Percentiles rank a stretch among this genome's conserved stretches.
phyloP scores from a whole-genome alignment of 2,329 filamentous ascomycete genomes.

The Akanthomyces dipterigenus region DNA sequence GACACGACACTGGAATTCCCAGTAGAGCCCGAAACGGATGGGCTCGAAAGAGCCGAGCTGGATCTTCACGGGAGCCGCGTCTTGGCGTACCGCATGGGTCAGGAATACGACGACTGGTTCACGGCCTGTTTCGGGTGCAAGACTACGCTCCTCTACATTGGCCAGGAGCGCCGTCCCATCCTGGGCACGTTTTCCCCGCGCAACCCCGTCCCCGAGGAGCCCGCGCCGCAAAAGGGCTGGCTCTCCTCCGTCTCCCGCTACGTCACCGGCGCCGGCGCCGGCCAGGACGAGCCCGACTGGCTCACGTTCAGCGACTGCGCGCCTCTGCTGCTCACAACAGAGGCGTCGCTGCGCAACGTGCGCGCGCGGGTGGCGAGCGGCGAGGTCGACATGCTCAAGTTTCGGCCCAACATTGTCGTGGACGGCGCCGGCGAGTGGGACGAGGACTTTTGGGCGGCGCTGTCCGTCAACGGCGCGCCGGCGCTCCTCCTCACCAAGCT shows the following conservation, averaged over 20 bases:
- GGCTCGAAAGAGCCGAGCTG: constrained; percentile 43
- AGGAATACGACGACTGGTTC: constrained; percentile 58
- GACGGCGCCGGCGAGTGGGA: constrained; percentile 54
- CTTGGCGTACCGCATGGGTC: constrained; percentile 56
- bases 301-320: constrained; percentile 70
- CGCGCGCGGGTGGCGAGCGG: constrained; percentile 45
- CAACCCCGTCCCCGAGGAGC: constrained; percentile 18
- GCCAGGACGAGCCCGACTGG: constrained; percentile 31
- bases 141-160: constrained; percentile 58
- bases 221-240: constrained; percentile 27
- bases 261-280: constrained; percentile 18
- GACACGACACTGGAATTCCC: constrained; percentile 45
- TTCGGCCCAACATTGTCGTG: constrained; percentile 67
- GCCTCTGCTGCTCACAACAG: constrained; percentile 65
- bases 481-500: constrained; percentile 59
- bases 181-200: constrained; percentile 48
- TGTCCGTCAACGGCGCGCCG: constrained; percentile 35
- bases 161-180: constrained; percentile 50
- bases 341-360: constrained; percentile 63
- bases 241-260: constrained; percentile 28
- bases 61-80: constrained; percentile 54
- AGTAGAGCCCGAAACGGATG: constrained; percentile 42
- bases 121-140: constrained; percentile 56
- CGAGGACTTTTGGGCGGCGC: constrained; percentile 66
- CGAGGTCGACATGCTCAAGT: constrained; percentile 58